These are phyloP conservation scores for Oldenlandia corymbosa DNA, from an alignment of 257 asterid species.

Conservation along the genomic window DNA sequence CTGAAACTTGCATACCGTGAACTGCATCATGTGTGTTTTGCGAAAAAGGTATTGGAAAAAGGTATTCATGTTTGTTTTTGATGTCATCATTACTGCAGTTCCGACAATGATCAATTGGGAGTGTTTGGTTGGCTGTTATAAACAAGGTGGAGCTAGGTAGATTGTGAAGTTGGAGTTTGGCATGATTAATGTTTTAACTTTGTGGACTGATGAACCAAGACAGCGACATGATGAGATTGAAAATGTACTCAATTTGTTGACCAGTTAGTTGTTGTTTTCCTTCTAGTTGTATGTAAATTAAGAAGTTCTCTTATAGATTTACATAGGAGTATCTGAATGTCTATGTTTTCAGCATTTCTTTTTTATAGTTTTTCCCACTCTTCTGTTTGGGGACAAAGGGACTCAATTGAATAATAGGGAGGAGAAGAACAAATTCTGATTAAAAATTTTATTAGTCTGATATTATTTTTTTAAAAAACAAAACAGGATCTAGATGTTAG, in stretches of 20 bases:
- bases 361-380: too few relatives aligned
- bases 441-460: too few relatives aligned
- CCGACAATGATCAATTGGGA: constrained; percentile 10
- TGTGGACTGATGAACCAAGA: constrained; percentile 10
- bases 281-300: constrained; percentile 14
- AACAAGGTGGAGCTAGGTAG: constrained; percentile 14
- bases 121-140: constrained; percentile 1
- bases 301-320: constrained; percentile 6
- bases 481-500: too few relatives aligned
- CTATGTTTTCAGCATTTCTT: constrained; percentile 1
- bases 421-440: too few relatives aligned
- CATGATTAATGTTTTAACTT: not conserved
- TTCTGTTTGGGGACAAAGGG: too few relatives aligned
- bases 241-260: constrained; percentile 17
- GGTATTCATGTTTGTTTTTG: constrained; percentile 14
- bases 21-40: constrained; percentile 5
- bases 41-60: constrained; percentile 1
- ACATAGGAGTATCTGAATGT: constrained; percentile 8
- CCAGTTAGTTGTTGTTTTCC: constrained; percentile 3
- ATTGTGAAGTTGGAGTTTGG: constrained; percentile 13
- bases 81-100: constrained; percentile 14
- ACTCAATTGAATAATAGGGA: too few relatives aligned
- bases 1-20: constrained; percentile 13
- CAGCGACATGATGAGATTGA: constrained; percentile 17
- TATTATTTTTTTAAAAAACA: too few relatives aligned